Percentiles rank a stretch among this genome's conserved stretches.
Evolutionary conservation across 78 protist genomes (phyloP).

Genomic region (Dictyostelium capitatum): DNA sequence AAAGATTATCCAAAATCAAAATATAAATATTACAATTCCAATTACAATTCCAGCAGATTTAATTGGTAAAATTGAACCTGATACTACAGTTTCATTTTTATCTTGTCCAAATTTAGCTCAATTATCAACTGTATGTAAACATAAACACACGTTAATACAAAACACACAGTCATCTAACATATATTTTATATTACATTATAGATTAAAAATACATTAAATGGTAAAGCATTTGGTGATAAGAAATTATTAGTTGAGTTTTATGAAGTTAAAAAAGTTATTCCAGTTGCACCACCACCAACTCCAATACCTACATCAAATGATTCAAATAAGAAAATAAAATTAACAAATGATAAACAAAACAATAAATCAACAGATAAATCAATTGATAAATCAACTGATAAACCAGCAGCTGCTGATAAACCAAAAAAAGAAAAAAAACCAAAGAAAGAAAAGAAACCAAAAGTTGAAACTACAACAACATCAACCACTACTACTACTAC

Average conservation of each 20-base stretch:
- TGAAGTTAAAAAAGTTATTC: conserved; percentile 1
- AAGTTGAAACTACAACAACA: neutral
- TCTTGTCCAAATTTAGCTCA: conserved; percentile 8
- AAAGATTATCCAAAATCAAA: conserved; percentile 39
- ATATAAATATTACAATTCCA: conserved; percentile 47
- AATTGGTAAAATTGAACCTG: conserved; percentile 24
- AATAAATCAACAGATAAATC: neutral
- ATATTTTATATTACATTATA: neutral
- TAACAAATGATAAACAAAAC: conserved; percentile 12
- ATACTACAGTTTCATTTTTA: conserved; percentile 46
- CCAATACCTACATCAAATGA: neutral
- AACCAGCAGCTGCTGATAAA: neutral
- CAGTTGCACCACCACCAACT: neutral
- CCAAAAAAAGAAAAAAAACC: neutral
- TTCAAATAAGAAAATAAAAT: conserved; percentile 6
- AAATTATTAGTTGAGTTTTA: conserved; percentile 38
- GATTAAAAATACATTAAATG: conserved; percentile 11
- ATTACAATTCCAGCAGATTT: conserved; percentile 22
- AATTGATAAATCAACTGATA: neutral
- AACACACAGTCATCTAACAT: too few relatives aligned
- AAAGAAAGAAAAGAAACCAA: neutral
- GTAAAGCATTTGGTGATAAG: conserved; percentile 32
- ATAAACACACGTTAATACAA: neutral
- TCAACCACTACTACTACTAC: neutral
- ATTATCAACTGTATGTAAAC: conserved; percentile 7